A percentile compares a stretch with the other conserved stretches of the same genome.
These are phyloP conservation scores for Apiospora hydei DNA, from an alignment of 2,329 filamentous ascomycete species.

Conservation along the genomic window DNA sequence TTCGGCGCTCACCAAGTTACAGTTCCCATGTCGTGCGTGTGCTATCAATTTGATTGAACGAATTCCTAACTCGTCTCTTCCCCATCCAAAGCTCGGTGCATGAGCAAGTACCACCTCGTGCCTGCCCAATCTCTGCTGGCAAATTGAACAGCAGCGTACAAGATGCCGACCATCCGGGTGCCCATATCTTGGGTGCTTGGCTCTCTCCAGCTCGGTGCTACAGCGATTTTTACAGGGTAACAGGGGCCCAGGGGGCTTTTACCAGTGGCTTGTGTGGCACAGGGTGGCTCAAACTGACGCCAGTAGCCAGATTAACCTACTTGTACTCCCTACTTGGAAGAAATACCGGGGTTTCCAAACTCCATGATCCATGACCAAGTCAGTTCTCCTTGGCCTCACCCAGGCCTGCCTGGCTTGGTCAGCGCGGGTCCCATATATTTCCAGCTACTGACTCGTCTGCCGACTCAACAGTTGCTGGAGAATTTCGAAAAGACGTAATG, in stretches of 20 bases:
- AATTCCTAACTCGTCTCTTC: neutral
- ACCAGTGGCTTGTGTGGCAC: slow-evolving; percentile 8
- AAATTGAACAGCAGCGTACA: neutral
- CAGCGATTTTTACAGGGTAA: neutral
- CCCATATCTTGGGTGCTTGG: slow-evolving; percentile 4
- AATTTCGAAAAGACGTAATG: neutral
- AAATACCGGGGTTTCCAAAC: neutral
- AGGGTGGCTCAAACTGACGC: slow-evolving; percentile 4
- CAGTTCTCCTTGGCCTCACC: neutral
- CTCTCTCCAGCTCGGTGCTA: neutral
- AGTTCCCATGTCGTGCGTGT: neutral
- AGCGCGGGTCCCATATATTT: slow-evolving; percentile 4
- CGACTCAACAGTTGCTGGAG: neutral
- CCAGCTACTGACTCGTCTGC: neutral
- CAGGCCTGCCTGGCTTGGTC: neutral
- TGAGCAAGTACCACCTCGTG: neutral
- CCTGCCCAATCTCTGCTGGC: neutral
- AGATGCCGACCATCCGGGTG: slow-evolving; percentile 18
- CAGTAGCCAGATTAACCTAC: slow-evolving; percentile 9
- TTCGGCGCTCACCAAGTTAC: neutral
- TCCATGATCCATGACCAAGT: neutral
- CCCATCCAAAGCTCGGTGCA: neutral
- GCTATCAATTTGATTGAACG: no score
- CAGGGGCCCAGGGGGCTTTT: neutral
- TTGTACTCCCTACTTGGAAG: neutral